Conservation (phyloP, 371 early-diverging fungal genomes). For the Thermomucor indicae-seudaticae region DNA sequence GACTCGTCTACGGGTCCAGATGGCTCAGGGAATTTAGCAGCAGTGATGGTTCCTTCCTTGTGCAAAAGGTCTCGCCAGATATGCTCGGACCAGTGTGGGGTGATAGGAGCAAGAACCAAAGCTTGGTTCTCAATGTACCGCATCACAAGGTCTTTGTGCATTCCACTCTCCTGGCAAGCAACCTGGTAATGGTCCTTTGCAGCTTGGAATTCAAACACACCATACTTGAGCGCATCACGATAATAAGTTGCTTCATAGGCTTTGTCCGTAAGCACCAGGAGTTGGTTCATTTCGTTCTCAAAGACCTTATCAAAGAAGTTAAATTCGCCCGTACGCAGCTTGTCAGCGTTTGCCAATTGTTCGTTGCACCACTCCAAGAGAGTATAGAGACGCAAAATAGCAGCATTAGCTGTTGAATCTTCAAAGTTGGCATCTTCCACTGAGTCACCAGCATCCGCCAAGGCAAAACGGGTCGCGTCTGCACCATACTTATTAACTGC, state of each 20-base stretch:
- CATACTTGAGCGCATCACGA: constrained; percentile 94
- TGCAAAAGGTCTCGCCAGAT: constrained; percentile 78
- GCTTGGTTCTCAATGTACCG: constrained; percentile 84
- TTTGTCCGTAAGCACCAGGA: constrained; percentile 62
- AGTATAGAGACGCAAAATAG: constrained; percentile 91
- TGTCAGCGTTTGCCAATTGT: constrained; percentile 27
- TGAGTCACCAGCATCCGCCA: constrained; percentile 95
- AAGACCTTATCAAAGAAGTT: constrained; percentile 86
- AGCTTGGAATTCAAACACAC: constrained; percentile 90
- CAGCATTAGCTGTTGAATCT: constrained; percentile 95
- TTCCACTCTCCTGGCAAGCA: constrained; percentile 63
- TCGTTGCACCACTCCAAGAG: constrained; percentile 90
- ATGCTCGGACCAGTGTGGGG: constrained; percentile 93
- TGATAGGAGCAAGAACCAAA: constrained; percentile 81
- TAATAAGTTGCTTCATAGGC: constrained; percentile 86
- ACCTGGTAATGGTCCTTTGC: constrained; percentile 90
- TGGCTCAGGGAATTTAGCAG: constrained; percentile 71
- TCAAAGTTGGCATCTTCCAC: constrained; percentile 99
- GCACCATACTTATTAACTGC: constrained; percentile 92
- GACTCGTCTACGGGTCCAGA: constrained; percentile 56
- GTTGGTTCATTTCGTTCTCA: constrained; percentile 80
- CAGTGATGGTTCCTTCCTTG: constrained; percentile 70
- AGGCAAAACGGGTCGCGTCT: constrained; percentile 95
- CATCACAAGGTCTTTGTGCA: constrained; percentile 82
- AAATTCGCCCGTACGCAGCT: constrained; percentile 41